Conservation (phyloP, 306 rosid species). For the Trifolium pratense region DNA sequence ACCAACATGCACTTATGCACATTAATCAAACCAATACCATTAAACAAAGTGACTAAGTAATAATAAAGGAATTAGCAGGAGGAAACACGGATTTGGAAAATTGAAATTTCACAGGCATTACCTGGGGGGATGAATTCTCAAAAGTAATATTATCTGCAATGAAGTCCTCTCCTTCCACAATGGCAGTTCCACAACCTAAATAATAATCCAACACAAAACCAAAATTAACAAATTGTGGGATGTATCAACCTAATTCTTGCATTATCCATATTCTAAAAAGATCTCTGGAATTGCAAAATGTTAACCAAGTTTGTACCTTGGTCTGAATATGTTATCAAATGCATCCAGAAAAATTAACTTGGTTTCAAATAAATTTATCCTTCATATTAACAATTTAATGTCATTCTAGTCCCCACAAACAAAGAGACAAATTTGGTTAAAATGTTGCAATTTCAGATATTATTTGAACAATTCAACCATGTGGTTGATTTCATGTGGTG, state of each 20-base stretch:
- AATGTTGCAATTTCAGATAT: neutral
- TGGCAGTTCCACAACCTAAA: conserved; percentile 88
- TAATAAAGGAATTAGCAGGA: conserved; percentile 41
- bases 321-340: no score
- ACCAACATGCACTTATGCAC: neutral
- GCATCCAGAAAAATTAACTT: no score
- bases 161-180: conserved; percentile 98
- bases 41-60: conserved; percentile 19
- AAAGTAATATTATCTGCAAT: conserved; percentile 94
- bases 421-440: neutral
- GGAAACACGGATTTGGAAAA: conserved; percentile 32
- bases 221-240: neutral
- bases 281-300: neutral
- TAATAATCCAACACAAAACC: conserved; percentile 34
- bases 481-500: no score
- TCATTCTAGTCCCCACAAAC: neutral
- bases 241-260: no score
- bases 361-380: no score
- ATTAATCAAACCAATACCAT: conserved; percentile 8
- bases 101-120: conserved; percentile 37
- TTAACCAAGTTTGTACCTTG: neutral
- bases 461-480: neutral
- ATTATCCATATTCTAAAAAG: no score
- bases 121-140: conserved; percentile 91
- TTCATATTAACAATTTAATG: neutral